These are phyloP conservation scores for Combretum micranthum DNA, from an alignment of 345 rosid genomes.

Conservation along the genomic window DNA sequence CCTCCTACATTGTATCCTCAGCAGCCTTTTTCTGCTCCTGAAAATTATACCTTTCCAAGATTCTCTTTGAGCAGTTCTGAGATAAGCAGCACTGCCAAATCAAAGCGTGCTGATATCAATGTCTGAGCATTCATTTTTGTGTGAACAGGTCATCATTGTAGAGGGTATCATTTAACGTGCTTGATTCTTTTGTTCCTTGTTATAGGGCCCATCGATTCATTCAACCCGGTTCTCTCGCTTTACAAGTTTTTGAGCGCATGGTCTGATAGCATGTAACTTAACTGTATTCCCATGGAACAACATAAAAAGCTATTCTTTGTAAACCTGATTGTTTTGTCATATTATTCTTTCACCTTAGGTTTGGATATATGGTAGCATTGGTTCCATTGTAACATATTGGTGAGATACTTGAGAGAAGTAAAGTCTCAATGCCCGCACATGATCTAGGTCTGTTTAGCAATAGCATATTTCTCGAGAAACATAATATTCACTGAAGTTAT, in stretches of 20 bases:
- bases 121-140: slow-evolving; percentile 31
- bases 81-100: slow-evolving; percentile 43
- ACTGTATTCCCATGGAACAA: neutral
- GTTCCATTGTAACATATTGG: too few species aligned
- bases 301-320: neutral
- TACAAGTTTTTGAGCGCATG: neutral
- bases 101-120: slow-evolving; percentile 79
- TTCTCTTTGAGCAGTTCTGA: slow-evolving; percentile 53
- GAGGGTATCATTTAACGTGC: neutral
- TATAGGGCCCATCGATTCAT: neutral
- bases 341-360: neutral
- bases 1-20: slow-evolving; percentile 97
- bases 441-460: too few species aligned
- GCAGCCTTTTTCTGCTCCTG: slow-evolving; percentile 70
- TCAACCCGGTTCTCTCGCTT: neutral
- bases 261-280: slow-evolving; percentile 4
- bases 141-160: slow-evolving; percentile 2
- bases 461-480: too few species aligned
- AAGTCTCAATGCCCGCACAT: too few species aligned
- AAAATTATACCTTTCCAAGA: slow-evolving; percentile 68
- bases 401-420: too few species aligned
- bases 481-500: too few species aligned
- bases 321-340: neutral
- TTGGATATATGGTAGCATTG: too few species aligned
- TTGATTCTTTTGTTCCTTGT: slow-evolving; percentile 1